A percentile compares a stretch with the other conserved stretches of the same genome.
These are phyloP conservation scores for Pseudophaeomoniella oleicola DNA, from an alignment of 2,329 filamentous ascomycete genomes.

Conservation along the genomic window DNA sequence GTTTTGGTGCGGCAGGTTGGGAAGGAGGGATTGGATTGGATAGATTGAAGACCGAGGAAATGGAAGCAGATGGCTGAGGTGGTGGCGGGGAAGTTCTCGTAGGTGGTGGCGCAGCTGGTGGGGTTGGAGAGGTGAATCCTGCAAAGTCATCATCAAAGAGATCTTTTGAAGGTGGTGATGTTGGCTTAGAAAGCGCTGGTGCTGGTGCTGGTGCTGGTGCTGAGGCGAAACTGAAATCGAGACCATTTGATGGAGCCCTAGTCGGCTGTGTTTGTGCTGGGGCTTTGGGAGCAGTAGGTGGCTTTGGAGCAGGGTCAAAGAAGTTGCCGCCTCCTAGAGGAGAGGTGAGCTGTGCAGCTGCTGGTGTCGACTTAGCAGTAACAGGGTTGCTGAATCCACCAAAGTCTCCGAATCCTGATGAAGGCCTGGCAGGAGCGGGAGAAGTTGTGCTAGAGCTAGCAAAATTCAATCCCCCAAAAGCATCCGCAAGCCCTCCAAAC, in stretches of 20 bases:
- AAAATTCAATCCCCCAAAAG: slow-evolving; percentile 60
- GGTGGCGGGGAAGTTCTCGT: slow-evolving; percentile 19
- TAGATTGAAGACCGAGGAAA: slow-evolving; percentile 68
- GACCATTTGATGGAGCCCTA: slow-evolving; percentile 35
- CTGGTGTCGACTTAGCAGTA: slow-evolving; percentile 23
- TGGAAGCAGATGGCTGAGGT: slow-evolving; percentile 20
- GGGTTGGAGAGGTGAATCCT: slow-evolving; percentile 10
- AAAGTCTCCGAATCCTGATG: slow-evolving; percentile 50
- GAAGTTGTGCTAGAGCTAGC: slow-evolving; percentile 30
- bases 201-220: slow-evolving; percentile 24
- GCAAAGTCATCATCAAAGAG: slow-evolving; percentile 14
- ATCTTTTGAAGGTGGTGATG: slow-evolving; percentile 22
- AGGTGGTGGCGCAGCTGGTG: slow-evolving; percentile 26
- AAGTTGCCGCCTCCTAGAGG: slow-evolving; percentile 61
- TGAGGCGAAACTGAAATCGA: slow-evolving; percentile 53
- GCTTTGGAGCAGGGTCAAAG: slow-evolving; percentile 61
- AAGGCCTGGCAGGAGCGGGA: slow-evolving; percentile 17
- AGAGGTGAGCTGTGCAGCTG: slow-evolving; percentile 32
- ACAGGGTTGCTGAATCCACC: slow-evolving; percentile 34
- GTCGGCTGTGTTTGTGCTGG: slow-evolving; percentile 13
- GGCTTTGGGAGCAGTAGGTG: slow-evolving; percentile 27
- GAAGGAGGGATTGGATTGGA: slow-evolving; percentile 34
- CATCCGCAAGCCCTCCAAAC: slow-evolving; percentile 61
- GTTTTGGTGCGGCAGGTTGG: neutral
- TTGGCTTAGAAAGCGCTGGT: slow-evolving; percentile 27